Base-by-base conservation (phyloP, 1,284 basidiomycete genomes). In the Volvariella surrecta region DNA sequence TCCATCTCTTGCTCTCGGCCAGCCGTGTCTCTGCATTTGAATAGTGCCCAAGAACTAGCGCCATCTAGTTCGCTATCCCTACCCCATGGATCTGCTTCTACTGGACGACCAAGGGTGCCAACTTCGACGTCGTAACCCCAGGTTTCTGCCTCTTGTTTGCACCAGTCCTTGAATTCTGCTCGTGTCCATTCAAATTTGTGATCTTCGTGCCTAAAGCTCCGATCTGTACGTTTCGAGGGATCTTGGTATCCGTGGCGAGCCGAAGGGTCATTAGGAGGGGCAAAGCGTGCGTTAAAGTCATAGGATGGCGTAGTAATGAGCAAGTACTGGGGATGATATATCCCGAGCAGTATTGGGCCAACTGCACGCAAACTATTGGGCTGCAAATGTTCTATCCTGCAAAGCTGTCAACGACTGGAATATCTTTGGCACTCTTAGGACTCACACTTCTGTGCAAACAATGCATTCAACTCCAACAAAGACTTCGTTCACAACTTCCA, bases 101-200 rank as follows among this genome's bases (percentile, higher is more conserved):
- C 47, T 4, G 81, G 62, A 9, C 61, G 62, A 1, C 85, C 86
- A 28, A 87, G 68, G 2, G 73, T 73, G 3, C 66, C 61, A 3
- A 75, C 54, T 32, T 76, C 65, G 3, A 84, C 73, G 1, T 68
- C 63, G 50, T 90, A 93, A 3, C 86, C 89, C 83, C 86, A 93
- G 48, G 78, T 73, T 7, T 61, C 60, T 1, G 86, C 88, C 2
- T 69, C 70, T 0, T 58, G 59, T 18, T 63, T 54, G 52, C 85
- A 91, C 85, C 89, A 96, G 7, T 56, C 53, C 21, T 63, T 58
- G 59, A 94, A 96, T 58, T 96, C 93, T 2, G 76, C 74, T 0
- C 66, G 61, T 0, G 89, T 95, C 88, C 89, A 95, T 61, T 97
- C 93, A 54, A 95, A 89, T 58, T 94, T 89, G 64, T 97, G 94